phyloP scores from a whole-genome alignment of 2,329 filamentous ascomycete species.

The Alternaria sp. region DNA sequence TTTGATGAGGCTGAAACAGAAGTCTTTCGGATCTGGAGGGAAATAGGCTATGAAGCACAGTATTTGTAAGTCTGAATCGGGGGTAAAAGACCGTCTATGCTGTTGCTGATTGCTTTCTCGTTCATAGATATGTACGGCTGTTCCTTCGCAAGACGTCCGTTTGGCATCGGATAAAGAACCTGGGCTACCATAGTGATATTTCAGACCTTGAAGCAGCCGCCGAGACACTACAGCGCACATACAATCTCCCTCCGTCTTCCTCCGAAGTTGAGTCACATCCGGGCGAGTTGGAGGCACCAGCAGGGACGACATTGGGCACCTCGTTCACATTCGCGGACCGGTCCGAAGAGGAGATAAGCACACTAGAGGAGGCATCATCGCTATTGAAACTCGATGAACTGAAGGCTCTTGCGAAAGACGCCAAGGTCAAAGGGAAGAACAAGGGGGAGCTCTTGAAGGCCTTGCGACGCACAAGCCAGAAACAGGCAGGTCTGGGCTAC shows the following conservation, averaged over 20 bases:
- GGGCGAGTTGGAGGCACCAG: conserved; percentile 59
- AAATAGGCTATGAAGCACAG: conserved; percentile 82
- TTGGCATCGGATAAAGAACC: conserved; percentile 83
- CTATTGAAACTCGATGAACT: conserved; percentile 88
- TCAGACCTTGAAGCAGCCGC: conserved; percentile 74
- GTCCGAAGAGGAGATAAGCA: conserved; percentile 75
- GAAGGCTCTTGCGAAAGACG: conserved; percentile 83
- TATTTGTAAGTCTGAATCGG: conserved; percentile 72
- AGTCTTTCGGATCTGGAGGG: conserved; percentile 79
- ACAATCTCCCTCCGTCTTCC: conserved; percentile 62
- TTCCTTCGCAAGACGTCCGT: conserved; percentile 90
- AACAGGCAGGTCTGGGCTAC: conserved; percentile 78
- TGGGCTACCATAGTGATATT: conserved; percentile 86
- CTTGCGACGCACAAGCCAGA: conserved; percentile 76
- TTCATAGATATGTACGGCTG: conserved; percentile 80
- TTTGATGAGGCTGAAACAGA: conserved; percentile 81
- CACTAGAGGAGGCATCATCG: conserved; percentile 82
- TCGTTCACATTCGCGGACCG: conserved; percentile 81
- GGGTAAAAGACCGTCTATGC: background rate
- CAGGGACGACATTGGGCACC: conserved; percentile 60
- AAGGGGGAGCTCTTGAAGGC: conserved; percentile 80
- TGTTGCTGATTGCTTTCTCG: background rate
- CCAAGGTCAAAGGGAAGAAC: conserved; percentile 85
- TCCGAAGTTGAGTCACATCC: conserved; percentile 52
- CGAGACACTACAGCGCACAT: conserved; percentile 66